Evolutionary conservation across 2,329 filamentous ascomycete genomes (phyloP).

Genomic region (Cordyceps farinosa): DNA sequence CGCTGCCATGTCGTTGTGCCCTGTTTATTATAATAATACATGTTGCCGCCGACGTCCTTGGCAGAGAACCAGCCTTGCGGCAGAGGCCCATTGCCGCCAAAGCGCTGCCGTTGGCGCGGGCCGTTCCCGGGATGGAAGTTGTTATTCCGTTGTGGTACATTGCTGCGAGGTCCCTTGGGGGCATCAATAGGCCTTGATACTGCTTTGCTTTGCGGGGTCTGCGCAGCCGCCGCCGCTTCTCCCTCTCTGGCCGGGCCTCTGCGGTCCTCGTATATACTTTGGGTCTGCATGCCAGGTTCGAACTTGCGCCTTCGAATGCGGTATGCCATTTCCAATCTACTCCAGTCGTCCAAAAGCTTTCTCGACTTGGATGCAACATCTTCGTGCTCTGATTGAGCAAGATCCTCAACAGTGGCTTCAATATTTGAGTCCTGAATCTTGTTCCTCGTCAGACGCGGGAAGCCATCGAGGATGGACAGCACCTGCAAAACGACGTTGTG

Average conservation of each 20-base stretch:
- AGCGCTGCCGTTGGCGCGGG: slow-evolving; percentile 44
- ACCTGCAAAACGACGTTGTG: slow-evolving; percentile 86
- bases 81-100: slow-evolving; percentile 48
- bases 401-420: slow-evolving; percentile 69
- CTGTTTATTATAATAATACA: slow-evolving; percentile 80
- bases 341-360: slow-evolving; percentile 77
- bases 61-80: slow-evolving; percentile 85
- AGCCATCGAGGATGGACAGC: slow-evolving; percentile 80
- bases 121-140: slow-evolving; percentile 45
- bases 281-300: slow-evolving; percentile 60
- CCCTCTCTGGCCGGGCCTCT: slow-evolving; percentile 47
- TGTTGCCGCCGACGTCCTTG: slow-evolving; percentile 64
- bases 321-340: slow-evolving; percentile 84
- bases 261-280: slow-evolving; percentile 61
- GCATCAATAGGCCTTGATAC: slow-evolving; percentile 48
- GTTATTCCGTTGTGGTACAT: slow-evolving; percentile 49
- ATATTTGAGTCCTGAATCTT: slow-evolving; percentile 97
- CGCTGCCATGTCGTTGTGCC: slow-evolving; percentile 79
- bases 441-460: slow-evolving; percentile 89
- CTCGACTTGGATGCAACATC: slow-evolving; percentile 69
- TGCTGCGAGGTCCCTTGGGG: slow-evolving; percentile 60
- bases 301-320: slow-evolving; percentile 88
- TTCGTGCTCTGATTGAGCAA: slow-evolving; percentile 67
- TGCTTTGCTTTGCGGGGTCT: slow-evolving; percentile 38
- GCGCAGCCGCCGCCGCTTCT: slow-evolving; percentile 28